These are phyloP conservation scores for Mrakia gelida DNA, from an alignment of 768 basidiomycete species.

Conservation along the genomic window DNA sequence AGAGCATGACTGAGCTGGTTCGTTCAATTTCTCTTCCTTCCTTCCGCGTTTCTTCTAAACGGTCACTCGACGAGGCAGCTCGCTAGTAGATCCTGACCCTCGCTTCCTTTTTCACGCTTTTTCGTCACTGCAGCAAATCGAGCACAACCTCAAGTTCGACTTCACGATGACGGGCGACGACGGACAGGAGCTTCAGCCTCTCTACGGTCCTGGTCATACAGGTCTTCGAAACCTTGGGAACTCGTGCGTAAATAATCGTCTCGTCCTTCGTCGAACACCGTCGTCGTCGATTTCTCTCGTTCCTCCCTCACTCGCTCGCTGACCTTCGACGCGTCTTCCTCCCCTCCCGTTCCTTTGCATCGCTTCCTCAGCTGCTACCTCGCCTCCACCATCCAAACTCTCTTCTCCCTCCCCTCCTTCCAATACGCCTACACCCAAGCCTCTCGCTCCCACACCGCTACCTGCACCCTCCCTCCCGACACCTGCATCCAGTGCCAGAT, in stretches of 20 bases:
- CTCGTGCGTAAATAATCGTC: constrained; percentile 50
- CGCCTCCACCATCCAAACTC: constrained; percentile 81
- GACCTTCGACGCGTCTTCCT: neutral
- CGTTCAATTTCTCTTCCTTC: constrained; percentile 34
- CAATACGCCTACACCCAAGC: constrained; percentile 60
- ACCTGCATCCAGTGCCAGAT: constrained; percentile 93
- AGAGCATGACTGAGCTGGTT: constrained; percentile 92
- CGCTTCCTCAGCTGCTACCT: constrained; percentile 75
- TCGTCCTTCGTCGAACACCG: no score
- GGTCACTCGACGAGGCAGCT: neutral
- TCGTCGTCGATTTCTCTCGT: neutral
- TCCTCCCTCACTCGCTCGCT: neutral
- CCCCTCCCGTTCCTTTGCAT: neutral
- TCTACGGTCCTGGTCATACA: constrained; percentile 83
- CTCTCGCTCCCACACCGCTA: constrained; percentile 54
- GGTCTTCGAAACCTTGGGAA: constrained; percentile 91
- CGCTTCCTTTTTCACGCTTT: constrained; percentile 14
- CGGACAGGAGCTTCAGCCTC: constrained; percentile 77
- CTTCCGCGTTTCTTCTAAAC: neutral
- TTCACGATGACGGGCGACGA: constrained; percentile 84
- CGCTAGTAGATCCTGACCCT: no score
- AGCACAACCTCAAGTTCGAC: constrained; percentile 91
- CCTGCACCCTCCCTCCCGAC: constrained; percentile 66
- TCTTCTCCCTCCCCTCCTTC: constrained; percentile 78
- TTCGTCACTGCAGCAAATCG: constrained; percentile 65